Conservation (phyloP, 1,284 basidiomycete genomes). For the Irpex sp. region DNA sequence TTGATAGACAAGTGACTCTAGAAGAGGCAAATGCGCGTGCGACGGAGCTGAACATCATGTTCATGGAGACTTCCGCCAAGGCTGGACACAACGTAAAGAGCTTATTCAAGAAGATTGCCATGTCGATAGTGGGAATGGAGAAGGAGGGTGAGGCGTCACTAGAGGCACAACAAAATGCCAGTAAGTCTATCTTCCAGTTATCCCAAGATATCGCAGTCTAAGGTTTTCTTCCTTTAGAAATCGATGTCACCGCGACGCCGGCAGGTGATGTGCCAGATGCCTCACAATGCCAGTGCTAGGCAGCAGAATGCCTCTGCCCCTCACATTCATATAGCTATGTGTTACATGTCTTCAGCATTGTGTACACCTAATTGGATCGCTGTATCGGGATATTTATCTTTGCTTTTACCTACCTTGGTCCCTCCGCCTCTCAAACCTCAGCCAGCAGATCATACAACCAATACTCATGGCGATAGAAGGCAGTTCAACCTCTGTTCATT, state of each 20-base stretch:
- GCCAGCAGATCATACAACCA: neutral
- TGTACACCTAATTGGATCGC: slow-evolving; percentile 4
- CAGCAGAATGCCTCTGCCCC: neutral
- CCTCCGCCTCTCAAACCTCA: neutral
- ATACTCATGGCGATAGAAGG: neutral
- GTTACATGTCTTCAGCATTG: slow-evolving; percentile 6
- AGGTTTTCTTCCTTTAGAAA: slow-evolving; percentile 48
- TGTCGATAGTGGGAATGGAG: slow-evolving; percentile 96
- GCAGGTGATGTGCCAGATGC: slow-evolving; percentile 70
- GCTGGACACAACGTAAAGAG: slow-evolving; percentile 99
- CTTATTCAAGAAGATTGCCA: slow-evolving; percentile 98
- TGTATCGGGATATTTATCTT: slow-evolving; percentile 3
- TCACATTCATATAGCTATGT: neutral
- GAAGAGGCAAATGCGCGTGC: slow-evolving; percentile 95
- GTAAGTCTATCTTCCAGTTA: slow-evolving; percentile 31
- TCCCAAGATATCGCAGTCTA: slow-evolving; percentile 11
- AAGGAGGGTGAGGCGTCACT: slow-evolving; percentile 60
- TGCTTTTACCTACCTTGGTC: neutral
- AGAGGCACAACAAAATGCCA: slow-evolving; percentile 63
- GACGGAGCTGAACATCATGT: slow-evolving; percentile 94
- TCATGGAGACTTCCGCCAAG: slow-evolving; percentile 99
- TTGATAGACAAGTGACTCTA: slow-evolving; percentile 89
- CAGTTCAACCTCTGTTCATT: slow-evolving; percentile 83
- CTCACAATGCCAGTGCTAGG: slow-evolving; percentile 71
- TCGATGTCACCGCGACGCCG: slow-evolving; percentile 73